These are phyloP conservation scores for Citrus glauca DNA, from an alignment of 345 rosid species.

Conservation along the genomic window DNA sequence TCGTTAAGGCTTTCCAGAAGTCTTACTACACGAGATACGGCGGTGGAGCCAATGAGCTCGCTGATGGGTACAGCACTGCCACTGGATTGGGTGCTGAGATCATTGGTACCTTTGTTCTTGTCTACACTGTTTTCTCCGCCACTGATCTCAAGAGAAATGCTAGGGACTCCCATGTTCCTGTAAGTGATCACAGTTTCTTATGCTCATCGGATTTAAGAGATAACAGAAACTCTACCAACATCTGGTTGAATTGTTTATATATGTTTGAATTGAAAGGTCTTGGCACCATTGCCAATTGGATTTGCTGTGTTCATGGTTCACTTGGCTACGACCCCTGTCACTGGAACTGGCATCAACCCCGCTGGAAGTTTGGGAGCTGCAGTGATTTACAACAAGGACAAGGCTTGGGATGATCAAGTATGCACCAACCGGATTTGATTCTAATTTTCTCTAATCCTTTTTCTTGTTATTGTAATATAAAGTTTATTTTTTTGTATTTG, in stretches of 20 bases:
- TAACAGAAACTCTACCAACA: neutral
- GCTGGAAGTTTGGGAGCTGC: conserved; percentile 68
- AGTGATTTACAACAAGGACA: conserved; percentile 36
- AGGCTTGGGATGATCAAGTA: conserved; percentile 65
- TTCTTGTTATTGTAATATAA: neutral
- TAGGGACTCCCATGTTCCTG: conserved; percentile 65
- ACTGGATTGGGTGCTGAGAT: conserved; percentile 26
- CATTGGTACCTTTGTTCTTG: too few relatives aligned
- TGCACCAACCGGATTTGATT: neutral
- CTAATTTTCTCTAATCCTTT: neutral
- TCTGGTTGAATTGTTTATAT: neutral
- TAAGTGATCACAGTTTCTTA: conserved; percentile 6
- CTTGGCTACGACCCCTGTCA: conserved; percentile 61
- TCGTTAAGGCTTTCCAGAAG: conserved; percentile 56
- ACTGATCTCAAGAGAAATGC: conserved; percentile 67
- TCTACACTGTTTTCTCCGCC: conserved; percentile 27
- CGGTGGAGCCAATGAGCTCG: conserved; percentile 57
- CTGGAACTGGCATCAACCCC: conserved; percentile 69
- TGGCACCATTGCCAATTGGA: conserved; percentile 70
- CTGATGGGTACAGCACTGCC: conserved; percentile 51
- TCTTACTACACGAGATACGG: conserved; percentile 47
- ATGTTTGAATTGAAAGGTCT: conserved; percentile 28
- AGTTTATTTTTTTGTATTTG: neutral
- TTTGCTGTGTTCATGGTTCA: conserved; percentile 73
- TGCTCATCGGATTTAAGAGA: too few relatives aligned